These are phyloP conservation scores for Cladosporium sp. DNA, from an alignment of 2,329 filamentous ascomycete species.

Conservation along the genomic window DNA sequence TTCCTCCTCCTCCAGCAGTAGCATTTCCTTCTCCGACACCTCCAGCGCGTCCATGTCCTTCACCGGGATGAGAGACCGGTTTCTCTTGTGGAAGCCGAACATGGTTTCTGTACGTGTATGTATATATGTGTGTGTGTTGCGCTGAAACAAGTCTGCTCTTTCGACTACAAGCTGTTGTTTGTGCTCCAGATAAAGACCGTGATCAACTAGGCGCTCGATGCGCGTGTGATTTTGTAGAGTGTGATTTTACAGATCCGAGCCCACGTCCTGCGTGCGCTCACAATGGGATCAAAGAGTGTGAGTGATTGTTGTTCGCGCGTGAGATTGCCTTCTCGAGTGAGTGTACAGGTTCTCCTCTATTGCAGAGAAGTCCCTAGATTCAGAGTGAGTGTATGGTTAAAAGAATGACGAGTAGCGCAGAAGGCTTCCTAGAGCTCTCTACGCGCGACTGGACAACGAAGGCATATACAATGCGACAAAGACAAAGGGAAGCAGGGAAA, in stretches of 20 bases:
- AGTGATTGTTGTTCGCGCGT: too few species aligned
- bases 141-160: not conserved
- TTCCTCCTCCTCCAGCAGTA: conserved; percentile 16
- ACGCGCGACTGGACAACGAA: not conserved
- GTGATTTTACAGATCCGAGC: conserved; percentile 1
- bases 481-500: too few species aligned
- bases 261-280: conserved; percentile 12
- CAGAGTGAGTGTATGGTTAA: not conserved
- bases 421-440: not conserved
- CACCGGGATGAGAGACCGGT: conserved; percentile 40
- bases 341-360: too few species aligned
- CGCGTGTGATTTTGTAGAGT: not conserved
- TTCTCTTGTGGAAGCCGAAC: conserved; percentile 42
- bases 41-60: conserved; percentile 40
- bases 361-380: too few species aligned
- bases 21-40: conserved; percentile 30
- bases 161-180: not conserved
- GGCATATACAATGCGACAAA: not conserved
- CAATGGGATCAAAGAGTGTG: not conserved
- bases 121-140: not conserved
- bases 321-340: too few species aligned
- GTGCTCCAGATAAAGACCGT: too few species aligned
- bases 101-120: conserved; percentile 25
- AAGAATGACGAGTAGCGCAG: not conserved
- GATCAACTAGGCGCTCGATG: too few species aligned